phyloP scores from a whole-genome alignment of 2,329 filamentous ascomycete species.

The Dryadomyces quercus-mongolicae region DNA sequence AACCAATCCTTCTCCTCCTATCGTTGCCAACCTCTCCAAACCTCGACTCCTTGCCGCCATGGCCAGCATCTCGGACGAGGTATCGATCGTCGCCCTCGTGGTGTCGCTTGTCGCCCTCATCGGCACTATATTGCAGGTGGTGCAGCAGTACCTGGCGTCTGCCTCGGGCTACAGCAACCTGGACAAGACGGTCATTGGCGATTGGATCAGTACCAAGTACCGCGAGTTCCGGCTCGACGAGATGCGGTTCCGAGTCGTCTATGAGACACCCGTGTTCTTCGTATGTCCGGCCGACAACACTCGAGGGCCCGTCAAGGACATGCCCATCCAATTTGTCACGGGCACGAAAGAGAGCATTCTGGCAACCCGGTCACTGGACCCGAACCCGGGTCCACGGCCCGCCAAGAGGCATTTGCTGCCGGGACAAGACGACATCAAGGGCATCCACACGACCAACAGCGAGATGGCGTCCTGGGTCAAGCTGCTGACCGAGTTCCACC shows the following conservation, averaged over 20 bases:
- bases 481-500: conserved; percentile 35
- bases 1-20: neutral
- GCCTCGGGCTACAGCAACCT: conserved; percentile 37
- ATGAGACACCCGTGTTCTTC: conserved; percentile 38
- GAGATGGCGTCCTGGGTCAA: conserved; percentile 43
- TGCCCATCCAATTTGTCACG: conserved; percentile 23
- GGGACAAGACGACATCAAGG: no score
- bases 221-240: conserved; percentile 28
- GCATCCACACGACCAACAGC: conserved; percentile 41
- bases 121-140: conserved; percentile 32
- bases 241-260: conserved; percentile 36
- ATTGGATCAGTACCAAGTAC: conserved; percentile 28
- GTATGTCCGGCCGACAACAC: conserved; percentile 30
- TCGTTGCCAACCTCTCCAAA: no score
- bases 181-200: conserved; percentile 33
- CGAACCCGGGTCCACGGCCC: neutral
- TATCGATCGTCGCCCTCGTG: conserved; percentile 32
- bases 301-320: conserved; percentile 18
- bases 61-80: conserved; percentile 1
- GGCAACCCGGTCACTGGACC: conserved; percentile 2
- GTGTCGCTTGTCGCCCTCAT: conserved; percentile 34
- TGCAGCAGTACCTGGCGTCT: conserved; percentile 38
- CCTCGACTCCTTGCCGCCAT: neutral
- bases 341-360: conserved; percentile 23
- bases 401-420: no score